Conservation (phyloP, 2,329 filamentous ascomycete genomes). For the Hymenoscyphus occultus region DNA sequence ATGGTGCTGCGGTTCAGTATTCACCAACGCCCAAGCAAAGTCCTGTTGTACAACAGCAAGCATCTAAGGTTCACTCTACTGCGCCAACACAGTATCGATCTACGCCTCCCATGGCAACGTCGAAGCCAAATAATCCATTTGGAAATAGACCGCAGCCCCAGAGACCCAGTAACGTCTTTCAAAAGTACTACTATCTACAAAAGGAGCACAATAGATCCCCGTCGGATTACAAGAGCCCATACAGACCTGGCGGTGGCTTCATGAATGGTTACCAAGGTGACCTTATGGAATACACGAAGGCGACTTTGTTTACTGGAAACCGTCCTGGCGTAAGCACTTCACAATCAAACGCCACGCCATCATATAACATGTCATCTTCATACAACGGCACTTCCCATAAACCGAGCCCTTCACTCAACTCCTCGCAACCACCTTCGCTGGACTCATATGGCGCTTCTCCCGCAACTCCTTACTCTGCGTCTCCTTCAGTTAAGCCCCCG, state of each 20-base stretch:
- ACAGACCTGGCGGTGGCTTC: slow-evolving; percentile 54
- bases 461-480: slow-evolving; percentile 13
- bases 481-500: slow-evolving; percentile 17
- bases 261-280: slow-evolving; percentile 58
- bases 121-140: slow-evolving; percentile 31
- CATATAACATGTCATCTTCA: slow-evolving; percentile 16
- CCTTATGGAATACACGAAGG: slow-evolving; percentile 31
- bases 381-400: slow-evolving; percentile 14
- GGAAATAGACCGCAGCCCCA: slow-evolving; percentile 23
- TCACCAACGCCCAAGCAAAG: slow-evolving; percentile 4
- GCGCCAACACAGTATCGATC: slow-evolving; percentile 24
- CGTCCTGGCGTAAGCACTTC: slow-evolving; percentile 14
- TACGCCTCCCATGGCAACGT: slow-evolving; percentile 13
- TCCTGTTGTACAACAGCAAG: neutral
- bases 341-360: slow-evolving; percentile 15
- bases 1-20: neutral
- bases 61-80: slow-evolving; percentile 13
- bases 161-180: slow-evolving; percentile 29
- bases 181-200: slow-evolving; percentile 51
- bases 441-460: slow-evolving; percentile 11
- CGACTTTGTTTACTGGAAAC: slow-evolving; percentile 29
- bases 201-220: slow-evolving; percentile 57
- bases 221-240: slow-evolving; percentile 58
- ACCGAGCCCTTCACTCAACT: slow-evolving; percentile 10
- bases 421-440: slow-evolving; percentile 4